A percentile compares a stretch with the other conserved stretches of the same genome.
Evolutionary conservation across 1,284 basidiomycete species (phyloP).

Genomic region (Trichosporon faecale): DNA sequence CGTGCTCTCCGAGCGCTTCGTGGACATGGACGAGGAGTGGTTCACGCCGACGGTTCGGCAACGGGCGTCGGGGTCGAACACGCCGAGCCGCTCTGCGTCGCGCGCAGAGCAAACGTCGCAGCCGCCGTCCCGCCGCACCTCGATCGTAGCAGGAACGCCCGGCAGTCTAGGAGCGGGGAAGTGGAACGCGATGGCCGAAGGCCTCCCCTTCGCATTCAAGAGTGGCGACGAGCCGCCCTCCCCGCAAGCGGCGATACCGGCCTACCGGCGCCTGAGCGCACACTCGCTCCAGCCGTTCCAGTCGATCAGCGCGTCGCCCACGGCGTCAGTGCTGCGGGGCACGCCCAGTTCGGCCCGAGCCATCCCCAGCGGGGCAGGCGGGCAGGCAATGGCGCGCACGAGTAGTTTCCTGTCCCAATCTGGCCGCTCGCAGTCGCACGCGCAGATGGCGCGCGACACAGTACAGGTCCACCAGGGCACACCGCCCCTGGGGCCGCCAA

Average conservation of each 20-base stretch:
- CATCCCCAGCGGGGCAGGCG: constrained; percentile 11
- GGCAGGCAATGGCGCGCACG: constrained; percentile 27
- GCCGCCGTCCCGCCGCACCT: not conserved
- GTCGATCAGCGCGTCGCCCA: constrained; percentile 39
- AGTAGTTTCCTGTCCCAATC: constrained; percentile 50
- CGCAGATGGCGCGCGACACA: no score
- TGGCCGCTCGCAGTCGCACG: constrained; percentile 49
- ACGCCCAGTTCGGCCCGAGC: constrained; percentile 6
- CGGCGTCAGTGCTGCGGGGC: constrained; percentile 39
- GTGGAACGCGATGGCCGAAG: constrained; percentile 43
- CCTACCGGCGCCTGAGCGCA: constrained; percentile 44
- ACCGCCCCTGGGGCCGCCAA: not conserved
- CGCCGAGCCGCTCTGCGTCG: not conserved
- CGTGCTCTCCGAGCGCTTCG: constrained; percentile 45
- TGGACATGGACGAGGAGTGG: constrained; percentile 52
- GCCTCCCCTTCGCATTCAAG: constrained; percentile 43
- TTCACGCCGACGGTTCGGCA: constrained; percentile 48
- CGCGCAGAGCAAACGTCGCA: constrained; percentile 7
- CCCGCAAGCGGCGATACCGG: constrained; percentile 5
- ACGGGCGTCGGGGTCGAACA: constrained; percentile 7
- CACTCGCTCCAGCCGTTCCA: constrained; percentile 47
- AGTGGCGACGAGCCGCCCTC: not conserved
- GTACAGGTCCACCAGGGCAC: constrained; percentile 1
- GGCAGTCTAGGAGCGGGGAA: constrained; percentile 30
- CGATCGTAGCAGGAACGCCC: constrained; percentile 2